These are phyloP conservation scores for Xerocomellus amylosporus DNA, from an alignment of 768 basidiomycete genomes.

Conservation along the genomic window DNA sequence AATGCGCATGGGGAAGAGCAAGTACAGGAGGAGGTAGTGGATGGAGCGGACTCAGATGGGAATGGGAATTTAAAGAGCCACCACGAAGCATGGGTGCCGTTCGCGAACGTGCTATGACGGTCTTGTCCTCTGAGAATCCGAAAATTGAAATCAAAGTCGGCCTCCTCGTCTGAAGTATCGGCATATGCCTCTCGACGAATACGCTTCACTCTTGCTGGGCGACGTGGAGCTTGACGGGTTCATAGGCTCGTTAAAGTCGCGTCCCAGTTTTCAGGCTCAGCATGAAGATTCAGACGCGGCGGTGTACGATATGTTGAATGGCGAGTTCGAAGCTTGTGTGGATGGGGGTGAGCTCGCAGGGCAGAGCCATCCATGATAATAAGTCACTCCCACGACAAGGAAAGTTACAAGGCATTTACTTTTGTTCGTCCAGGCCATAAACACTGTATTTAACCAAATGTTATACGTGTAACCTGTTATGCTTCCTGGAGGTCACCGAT, in stretches of 20 bases:
- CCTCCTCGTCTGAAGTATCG: constrained; percentile 50
- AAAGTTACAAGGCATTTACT: no score
- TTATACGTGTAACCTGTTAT: no score
- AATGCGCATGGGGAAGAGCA: constrained; percentile 36
- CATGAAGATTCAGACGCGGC: constrained; percentile 24
- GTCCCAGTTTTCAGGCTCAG: constrained; percentile 57
- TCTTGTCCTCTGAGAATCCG: constrained; percentile 49
- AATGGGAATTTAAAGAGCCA: constrained; percentile 18
- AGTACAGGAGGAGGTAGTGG: constrained; percentile 39
- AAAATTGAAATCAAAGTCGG: constrained; percentile 42
- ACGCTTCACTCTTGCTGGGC: constrained; percentile 40
- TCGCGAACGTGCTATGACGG: constrained; percentile 64
- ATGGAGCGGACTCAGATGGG: constrained; percentile 5
- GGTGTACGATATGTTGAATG: constrained; percentile 30
- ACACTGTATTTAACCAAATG: no score
- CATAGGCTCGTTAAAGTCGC: constrained; percentile 48
- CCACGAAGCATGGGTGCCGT: constrained; percentile 32
- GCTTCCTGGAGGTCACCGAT: no score
- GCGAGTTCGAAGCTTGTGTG: constrained; percentile 26
- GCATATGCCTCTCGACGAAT: constrained; percentile 35
- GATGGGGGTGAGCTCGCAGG: no score
- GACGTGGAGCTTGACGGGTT: constrained; percentile 53
- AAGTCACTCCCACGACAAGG: no score
- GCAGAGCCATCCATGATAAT: no score
- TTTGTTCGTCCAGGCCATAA: no score